These are phyloP conservation scores for Lasiosphaeris hirsuta DNA, from an alignment of 495 filamentous ascomycete species.

Conservation along the genomic window DNA sequence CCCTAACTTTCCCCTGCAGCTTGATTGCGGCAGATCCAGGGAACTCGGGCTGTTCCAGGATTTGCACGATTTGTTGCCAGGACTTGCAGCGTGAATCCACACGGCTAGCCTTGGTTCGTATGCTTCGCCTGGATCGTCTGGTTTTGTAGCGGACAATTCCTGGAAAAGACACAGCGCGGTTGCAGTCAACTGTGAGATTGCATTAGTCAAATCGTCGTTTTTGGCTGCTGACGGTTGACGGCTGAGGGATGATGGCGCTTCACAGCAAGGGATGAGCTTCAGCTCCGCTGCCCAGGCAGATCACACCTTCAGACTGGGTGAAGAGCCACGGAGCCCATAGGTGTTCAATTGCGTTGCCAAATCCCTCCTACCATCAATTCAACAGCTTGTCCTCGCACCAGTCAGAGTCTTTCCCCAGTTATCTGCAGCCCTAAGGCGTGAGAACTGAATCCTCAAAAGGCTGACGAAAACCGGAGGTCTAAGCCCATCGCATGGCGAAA, in stretches of 20 bases:
- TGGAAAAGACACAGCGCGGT: too few species aligned
- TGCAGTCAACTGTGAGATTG: neutral
- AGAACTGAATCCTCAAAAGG: neutral
- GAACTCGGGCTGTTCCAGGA: neutral
- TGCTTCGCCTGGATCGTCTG: neutral
- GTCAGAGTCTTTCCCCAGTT: neutral
- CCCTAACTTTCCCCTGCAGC: neutral
- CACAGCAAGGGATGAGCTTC: too few species aligned
- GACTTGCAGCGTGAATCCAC: neutral
- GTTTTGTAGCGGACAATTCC: neutral
- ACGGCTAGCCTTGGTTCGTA: neutral
- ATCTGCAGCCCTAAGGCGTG: neutral
- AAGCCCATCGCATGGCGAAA: constrained; percentile 9
- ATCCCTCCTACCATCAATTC: too few species aligned
- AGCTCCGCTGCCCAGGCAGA: too few species aligned
- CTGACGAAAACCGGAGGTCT: neutral
- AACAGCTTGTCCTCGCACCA: neutral
- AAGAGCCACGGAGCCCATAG: too few species aligned
- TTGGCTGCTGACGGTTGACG: neutral
- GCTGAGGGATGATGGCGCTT: neutral
- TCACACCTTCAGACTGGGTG: too few species aligned
- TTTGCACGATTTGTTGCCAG: neutral
- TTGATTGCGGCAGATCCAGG: neutral
- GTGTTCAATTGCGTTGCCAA: too few species aligned
- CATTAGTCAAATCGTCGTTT: neutral